Percentiles rank a stretch among this genome's conserved stretches.
Evolutionary conservation across 352 stramenopile genomes (phyloP).

Genomic region (Globisporangium nunn): DNA sequence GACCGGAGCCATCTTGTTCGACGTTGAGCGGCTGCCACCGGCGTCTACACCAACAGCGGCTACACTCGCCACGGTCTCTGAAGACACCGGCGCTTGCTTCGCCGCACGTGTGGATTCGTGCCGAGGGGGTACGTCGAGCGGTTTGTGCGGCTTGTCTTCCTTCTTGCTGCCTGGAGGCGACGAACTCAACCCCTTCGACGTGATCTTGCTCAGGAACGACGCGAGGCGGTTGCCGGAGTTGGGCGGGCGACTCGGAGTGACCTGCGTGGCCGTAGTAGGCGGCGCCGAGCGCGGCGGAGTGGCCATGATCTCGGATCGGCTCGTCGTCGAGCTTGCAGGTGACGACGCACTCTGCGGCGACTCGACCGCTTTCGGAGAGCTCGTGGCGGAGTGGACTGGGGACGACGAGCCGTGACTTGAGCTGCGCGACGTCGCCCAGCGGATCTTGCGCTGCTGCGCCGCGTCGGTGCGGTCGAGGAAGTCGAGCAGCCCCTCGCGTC

Average conservation of each 20-base stretch:
- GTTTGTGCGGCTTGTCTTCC: background rate
- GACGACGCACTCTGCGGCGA: background rate
- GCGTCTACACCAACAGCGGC: background rate
- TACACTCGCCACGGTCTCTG: background rate
- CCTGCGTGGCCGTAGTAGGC: background rate
- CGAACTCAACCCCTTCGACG: conserved; percentile 6
- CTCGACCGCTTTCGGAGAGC: conserved; percentile 13
- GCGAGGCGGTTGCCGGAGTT: conserved; percentile 23
- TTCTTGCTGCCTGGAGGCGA: conserved; percentile 2
- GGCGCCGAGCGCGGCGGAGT: background rate
- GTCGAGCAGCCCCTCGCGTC: conserved; percentile 38
- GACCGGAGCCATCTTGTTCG: conserved; percentile 31
- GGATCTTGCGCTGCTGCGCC: conserved; percentile 20
- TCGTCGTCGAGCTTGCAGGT: background rate
- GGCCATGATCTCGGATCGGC: background rate
- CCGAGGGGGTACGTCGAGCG: conserved; percentile 1
- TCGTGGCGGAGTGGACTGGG: conserved; percentile 14
- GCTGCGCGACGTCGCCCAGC: conserved; percentile 10
- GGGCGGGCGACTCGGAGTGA: conserved; percentile 4
- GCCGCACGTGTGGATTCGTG: background rate
- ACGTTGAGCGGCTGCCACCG: background rate
- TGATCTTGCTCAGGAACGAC: conserved; percentile 25
- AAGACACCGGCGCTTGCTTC: background rate
- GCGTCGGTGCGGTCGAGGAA: conserved; percentile 31
- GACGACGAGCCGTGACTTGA: conserved; percentile 18